Evolutionary conservation across 1,139 yeast genomes (phyloP), one percentile per base, ranked within the genome.

Genomic region (Saccharomyces hybrid): DNA sequence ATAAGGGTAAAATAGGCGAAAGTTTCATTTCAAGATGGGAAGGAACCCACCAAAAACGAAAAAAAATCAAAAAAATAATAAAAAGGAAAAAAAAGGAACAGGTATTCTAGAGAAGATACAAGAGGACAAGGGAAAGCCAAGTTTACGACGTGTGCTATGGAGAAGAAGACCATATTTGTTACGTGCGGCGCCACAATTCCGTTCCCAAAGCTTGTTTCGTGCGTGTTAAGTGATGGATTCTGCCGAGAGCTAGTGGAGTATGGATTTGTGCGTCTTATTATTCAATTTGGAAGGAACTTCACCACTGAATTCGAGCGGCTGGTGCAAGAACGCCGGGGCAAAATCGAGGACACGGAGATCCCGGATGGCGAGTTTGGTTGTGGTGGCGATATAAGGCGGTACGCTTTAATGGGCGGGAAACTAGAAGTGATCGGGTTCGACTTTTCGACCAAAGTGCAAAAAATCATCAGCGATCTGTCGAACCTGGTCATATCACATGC

Each of bases 161-260:
- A 34, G 8, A 46, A n/a, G 25, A 59, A 56, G 48, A 68, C 73
- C 16, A 67, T 80, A 1, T 71, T 84, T 47, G 82, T 86, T 8
- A 83, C 95, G 0, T 86, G 95, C 1, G 97, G 97, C 0, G 96
- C 96, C 1, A 88, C 96, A 0, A 88, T 85, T 11, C 86, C 95
- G 0, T 89, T 89, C 68, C 74, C 76, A 5, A 70, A 67, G 14
- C 75, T 89, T 13, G 69, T 89, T 0, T 68, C 70, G 32, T 63
- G 73, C 4, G 71, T 79, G 0, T 58, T 82, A 5, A 59, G 70
- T 6, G 58, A 61, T 0, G 60, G 63, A 1, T 78, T 85, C 50
- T 57, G 84, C 0, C 54, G 62, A 0, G 53, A 62, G 1, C 61
- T 84, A 23, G 38, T 56, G 0, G 56, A 60, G 0, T 57, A 62